Evolutionary conservation across 2,329 filamentous ascomycete species (phyloP), one percentile per base, ranked within the genome.

Genomic region (Cercospora janseana): DNA sequence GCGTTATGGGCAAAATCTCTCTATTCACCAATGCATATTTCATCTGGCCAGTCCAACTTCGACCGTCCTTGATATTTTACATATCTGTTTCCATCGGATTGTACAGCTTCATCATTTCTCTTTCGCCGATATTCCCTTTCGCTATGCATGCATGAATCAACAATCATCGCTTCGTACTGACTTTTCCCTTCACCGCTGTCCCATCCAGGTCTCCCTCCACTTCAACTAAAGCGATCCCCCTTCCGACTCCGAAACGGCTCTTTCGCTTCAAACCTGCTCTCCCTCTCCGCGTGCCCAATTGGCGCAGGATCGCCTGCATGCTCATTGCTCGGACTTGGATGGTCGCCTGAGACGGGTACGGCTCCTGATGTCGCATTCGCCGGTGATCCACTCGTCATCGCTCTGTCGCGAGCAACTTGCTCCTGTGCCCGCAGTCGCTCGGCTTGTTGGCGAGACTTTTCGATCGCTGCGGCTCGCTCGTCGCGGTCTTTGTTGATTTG

Each of bases 401-500:
- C 51, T 37, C 34, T 32, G 13, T 58, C 49, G 28, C 54, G 47
- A 2, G 46, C 34, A 4, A 55, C 52, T 8, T 54, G 46, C 50
- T 64, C 60, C 45, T 63, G 56, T 21, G 56, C 53, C 35, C 59
- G 53, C 46, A 60, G 47, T 27, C 59, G 45, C 37, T 65, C 58
- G 9, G 54, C 53, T 13, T 59, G 51, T 27, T 60, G 54, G 49
- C 64, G 61, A 62, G 78, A 79, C 73, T 79, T 85, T 73, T 86
- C 84, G 61, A 81, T 79, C 54, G 86, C 83, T 62, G 86, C 80
- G 59, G 86, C 81, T 63, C 88, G 82, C 54, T 81, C 75, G 54
- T 81, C 78, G 58, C 92, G 87, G 71, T 96, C 90, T 61, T 87
- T 87, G 68, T 96, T 95, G 79, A 98, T 95, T 70, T 85, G 85